These are phyloP conservation scores for Pseudisothecium myosuroides DNA, from an alignment of 225 moss, liverwort and hornwort genomes.

Conservation along the genomic window DNA sequence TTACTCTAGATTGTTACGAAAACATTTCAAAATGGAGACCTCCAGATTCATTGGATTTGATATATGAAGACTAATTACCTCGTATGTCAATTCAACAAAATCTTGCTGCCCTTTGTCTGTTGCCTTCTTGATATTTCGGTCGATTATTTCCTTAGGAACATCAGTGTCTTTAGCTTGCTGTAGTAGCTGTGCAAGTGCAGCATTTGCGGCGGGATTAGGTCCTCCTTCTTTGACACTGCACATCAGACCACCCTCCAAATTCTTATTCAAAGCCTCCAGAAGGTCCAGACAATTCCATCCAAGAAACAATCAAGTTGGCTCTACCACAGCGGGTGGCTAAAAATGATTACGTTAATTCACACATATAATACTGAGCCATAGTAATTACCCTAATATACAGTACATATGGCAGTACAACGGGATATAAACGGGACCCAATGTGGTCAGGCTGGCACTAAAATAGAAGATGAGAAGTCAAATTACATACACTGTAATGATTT, in stretches of 20 bases:
- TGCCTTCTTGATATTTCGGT: constrained; percentile 91
- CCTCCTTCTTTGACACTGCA: constrained; percentile 81
- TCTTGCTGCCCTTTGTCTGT: constrained; percentile 93
- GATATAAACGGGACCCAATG: not conserved
- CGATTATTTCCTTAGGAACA: constrained; percentile 87
- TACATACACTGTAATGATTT: constrained; percentile 65
- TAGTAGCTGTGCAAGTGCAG: constrained; percentile 55
- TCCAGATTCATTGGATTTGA: not conserved
- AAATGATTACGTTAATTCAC: not conserved
- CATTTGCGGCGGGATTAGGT: constrained; percentile 72
- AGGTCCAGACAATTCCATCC: not conserved
- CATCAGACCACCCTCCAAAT: not conserved
- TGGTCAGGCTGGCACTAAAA: not conserved
- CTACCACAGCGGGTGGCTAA: not conserved
- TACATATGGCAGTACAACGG: not conserved
- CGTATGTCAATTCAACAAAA: constrained; percentile 85
- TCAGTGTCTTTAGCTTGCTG: constrained; percentile 87
- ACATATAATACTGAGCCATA: not conserved
- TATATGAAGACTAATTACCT: constrained; percentile 22
- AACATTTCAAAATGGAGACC: not conserved
- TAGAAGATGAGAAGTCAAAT: not conserved
- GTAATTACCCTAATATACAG: not conserved
- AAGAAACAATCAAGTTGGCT: not conserved
- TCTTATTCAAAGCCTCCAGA: not conserved
- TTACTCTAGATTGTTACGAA: not conserved